These are phyloP conservation scores for Avena eriantha DNA, from an alignment of 176 grass and related monocot species.

Conservation along the genomic window DNA sequence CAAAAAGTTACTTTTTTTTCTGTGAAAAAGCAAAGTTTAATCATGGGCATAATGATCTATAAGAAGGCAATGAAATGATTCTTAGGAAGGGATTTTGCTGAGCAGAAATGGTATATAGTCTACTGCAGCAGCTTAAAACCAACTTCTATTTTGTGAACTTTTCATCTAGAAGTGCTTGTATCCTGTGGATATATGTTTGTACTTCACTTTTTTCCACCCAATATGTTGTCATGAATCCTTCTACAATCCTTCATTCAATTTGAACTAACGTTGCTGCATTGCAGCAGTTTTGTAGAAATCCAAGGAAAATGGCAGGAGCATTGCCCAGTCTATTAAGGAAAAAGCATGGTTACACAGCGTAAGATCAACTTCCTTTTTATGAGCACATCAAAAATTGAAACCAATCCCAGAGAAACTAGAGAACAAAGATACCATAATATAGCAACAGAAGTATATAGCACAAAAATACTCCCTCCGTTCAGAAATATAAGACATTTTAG, in stretches of 20 bases:
- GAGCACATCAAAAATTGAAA: not conserved
- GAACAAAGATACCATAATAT: conserved; percentile 27
- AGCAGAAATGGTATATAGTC: not conserved
- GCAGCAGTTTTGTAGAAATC: not conserved
- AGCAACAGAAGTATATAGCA: not conserved
- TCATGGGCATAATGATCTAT: not conserved
- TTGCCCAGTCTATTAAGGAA: not conserved
- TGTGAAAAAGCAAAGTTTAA: not conserved
- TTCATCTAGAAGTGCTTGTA: not conserved
- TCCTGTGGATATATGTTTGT: not conserved
- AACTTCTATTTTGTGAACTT: not conserved
- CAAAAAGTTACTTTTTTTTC: not conserved
- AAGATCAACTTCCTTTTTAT: conserved; percentile 10
- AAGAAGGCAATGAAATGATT: not conserved
- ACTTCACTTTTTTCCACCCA: not conserved
- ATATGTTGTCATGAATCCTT: conserved; percentile 12
- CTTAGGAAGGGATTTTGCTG: not conserved
- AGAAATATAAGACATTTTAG: no score
- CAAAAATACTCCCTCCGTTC: no score
- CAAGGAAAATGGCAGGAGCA: not conserved
- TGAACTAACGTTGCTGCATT: not conserved
- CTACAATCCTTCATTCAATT: not conserved
- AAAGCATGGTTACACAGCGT: not conserved
- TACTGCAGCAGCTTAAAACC: not conserved
- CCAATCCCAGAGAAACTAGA: not conserved